A percentile compares a stretch with the other conserved stretches of the same genome.
Conservation (phyloP, 768 basidiomycete species). For the Lentinula detonsa region DNA sequence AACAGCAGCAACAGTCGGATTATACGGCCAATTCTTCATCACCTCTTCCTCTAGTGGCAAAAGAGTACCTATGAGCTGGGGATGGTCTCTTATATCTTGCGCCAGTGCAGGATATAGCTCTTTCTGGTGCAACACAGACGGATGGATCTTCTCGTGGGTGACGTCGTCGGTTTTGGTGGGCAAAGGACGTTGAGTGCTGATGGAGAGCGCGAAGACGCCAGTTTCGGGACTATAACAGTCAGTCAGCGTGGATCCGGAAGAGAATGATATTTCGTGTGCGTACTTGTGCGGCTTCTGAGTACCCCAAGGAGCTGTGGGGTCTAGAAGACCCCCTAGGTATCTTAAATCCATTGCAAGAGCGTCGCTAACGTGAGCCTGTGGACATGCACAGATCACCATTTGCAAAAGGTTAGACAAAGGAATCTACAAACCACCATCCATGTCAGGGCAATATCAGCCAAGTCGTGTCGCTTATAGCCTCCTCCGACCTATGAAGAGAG, state of each 20-base stretch:
- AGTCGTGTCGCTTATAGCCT: conserved; percentile 61
- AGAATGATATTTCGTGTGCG: conserved; percentile 14
- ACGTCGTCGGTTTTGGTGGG: conserved; percentile 36
- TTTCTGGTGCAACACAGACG: conserved; percentile 48
- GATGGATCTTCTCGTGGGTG: conserved; percentile 58
- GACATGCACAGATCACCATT: background rate
- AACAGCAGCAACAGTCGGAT: conserved; percentile 11
- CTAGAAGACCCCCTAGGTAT: conserved; percentile 44
- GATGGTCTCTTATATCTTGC: conserved; percentile 31
- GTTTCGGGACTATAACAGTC: conserved; percentile 33
- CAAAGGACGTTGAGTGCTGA: conserved; percentile 37
- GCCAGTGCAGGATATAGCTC: conserved; percentile 26
- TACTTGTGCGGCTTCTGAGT: conserved; percentile 58
- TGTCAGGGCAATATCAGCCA: conserved; percentile 55
- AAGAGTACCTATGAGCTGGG: conserved; percentile 36
- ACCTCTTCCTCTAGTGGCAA: conserved; percentile 48
- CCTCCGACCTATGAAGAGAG: conserved; percentile 54
- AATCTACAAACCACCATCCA: conserved; percentile 56
- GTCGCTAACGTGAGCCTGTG: conserved; percentile 49
- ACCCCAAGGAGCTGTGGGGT: conserved; percentile 57
- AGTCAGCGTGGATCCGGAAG: background rate
- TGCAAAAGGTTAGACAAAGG: background rate
- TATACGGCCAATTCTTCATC: conserved; percentile 40
- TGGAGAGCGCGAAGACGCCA: conserved; percentile 49
- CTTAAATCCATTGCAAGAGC: conserved; percentile 50